A percentile compares a stretch with the other conserved stretches of the same genome.
Evolutionary conservation across 306 rosid genomes (phyloP).

Genomic region (Vicia villosa): DNA sequence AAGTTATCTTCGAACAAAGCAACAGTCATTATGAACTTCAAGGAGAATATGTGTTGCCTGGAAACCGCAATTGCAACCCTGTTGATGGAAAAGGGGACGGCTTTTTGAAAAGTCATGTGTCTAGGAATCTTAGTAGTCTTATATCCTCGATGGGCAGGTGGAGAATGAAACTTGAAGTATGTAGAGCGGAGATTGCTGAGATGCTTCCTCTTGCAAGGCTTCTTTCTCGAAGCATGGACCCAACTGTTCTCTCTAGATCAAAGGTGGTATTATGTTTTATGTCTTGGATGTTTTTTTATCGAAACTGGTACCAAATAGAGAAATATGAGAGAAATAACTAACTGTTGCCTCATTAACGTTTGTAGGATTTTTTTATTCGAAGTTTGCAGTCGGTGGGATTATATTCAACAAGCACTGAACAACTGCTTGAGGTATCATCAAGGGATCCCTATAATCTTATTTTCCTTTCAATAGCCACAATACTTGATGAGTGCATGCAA

Average conservation of each 20-base stretch:
- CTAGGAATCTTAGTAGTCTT: constrained; percentile 77
- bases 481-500: constrained; percentile 10
- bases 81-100: constrained; percentile 58
- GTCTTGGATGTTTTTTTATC: constrained; percentile 9
- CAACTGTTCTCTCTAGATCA: constrained; percentile 84
- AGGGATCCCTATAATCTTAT: constrained; percentile 8
- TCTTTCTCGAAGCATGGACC: constrained; percentile 83
- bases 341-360: constrained; percentile 26
- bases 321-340: too few relatives aligned
- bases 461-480: constrained; percentile 29
- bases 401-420: constrained; percentile 52
- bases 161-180: constrained; percentile 94
- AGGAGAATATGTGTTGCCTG: constrained; percentile 95
- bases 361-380: constrained; percentile 86
- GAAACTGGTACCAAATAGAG: too few relatives aligned
- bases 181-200: constrained; percentile 87
- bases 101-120: constrained; percentile 56
- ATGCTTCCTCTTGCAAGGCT: constrained; percentile 97
- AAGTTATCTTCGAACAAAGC: constrained; percentile 83
- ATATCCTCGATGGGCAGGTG: constrained; percentile 97
- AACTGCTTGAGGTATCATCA: constrained; percentile 74
- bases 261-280: constrained; percentile 61
- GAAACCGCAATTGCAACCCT: constrained; percentile 61
- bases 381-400: constrained; percentile 81
- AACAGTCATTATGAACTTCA: constrained; percentile 92